Percentiles rank a stretch among this genome's conserved stretches.
phyloP scores from a whole-genome alignment of 2,329 filamentous ascomycete species.

The Calonectria hawksworthii region DNA sequence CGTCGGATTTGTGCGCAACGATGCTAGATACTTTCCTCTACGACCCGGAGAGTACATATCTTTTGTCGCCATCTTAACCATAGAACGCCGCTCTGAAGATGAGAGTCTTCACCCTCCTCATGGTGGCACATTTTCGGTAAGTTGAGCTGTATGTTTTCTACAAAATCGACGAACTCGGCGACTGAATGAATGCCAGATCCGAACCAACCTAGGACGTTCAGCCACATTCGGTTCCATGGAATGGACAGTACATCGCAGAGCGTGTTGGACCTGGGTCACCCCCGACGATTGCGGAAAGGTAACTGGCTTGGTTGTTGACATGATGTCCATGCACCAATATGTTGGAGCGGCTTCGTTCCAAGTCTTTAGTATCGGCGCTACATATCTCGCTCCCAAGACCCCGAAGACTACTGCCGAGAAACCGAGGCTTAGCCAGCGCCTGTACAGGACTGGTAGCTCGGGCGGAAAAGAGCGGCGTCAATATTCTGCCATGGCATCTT shows the following conservation, averaged over 20 bases:
- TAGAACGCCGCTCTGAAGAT: background rate
- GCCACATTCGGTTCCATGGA: constrained; percentile 10
- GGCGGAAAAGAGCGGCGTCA: background rate
- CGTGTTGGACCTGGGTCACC: constrained; percentile 19
- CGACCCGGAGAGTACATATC: background rate
- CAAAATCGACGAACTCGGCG: background rate
- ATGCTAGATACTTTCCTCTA: background rate
- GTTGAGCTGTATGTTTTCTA: background rate
- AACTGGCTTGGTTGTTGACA: constrained; percentile 17
- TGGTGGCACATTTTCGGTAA: background rate
- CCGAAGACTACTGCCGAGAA: background rate
- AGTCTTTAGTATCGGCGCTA: constrained; percentile 6
- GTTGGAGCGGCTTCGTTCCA: background rate
- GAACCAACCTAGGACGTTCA: constrained; percentile 16
- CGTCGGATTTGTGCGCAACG: background rate
- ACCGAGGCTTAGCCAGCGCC: background rate
- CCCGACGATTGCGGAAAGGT: constrained; percentile 14
- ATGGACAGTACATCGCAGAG: background rate
- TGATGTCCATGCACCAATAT: constrained; percentile 6
- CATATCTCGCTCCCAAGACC: background rate
- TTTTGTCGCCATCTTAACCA: background rate
- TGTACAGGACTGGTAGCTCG: background rate
- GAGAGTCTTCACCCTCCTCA: background rate
- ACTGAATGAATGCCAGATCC: background rate
- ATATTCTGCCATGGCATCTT: background rate